Conservation (phyloP, 768 basidiomycete genomes). For the Pleurotus tuoliensis region DNA sequence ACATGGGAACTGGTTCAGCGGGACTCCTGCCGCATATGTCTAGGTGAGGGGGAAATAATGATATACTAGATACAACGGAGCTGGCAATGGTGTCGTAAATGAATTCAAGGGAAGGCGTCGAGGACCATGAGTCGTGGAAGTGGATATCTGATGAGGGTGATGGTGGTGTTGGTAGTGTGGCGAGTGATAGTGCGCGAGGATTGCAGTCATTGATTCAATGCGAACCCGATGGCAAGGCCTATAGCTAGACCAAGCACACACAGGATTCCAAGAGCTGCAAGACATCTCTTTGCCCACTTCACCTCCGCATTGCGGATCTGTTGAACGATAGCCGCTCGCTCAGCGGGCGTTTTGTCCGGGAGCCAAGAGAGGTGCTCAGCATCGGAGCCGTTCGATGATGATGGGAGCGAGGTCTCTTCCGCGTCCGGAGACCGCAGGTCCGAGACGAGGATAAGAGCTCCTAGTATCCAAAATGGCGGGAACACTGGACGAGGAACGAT, state of each 20-base stretch:
- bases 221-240: constrained; percentile 26
- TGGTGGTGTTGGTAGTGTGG: too few relatives aligned
- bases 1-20: too few relatives aligned
- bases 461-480: constrained; percentile 44
- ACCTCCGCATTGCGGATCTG: constrained; percentile 45
- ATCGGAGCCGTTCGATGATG: background rate
- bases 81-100: too few relatives aligned
- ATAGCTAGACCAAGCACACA: constrained; percentile 29
- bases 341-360: constrained; percentile 50
- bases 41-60: too few relatives aligned
- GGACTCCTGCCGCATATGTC: too few relatives aligned
- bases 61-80: too few relatives aligned
- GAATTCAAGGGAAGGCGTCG: too few relatives aligned
- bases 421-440: constrained; percentile 32
- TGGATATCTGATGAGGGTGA: too few relatives aligned
- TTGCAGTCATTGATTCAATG: background rate
- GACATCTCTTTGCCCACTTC: constrained; percentile 56
- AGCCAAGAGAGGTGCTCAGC: constrained; percentile 34
- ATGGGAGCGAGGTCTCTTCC: background rate
- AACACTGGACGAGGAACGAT: constrained; percentile 28
- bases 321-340: constrained; percentile 40
- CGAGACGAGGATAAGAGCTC: constrained; percentile 34
- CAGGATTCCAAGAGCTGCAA: constrained; percentile 48
- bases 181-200: too few relatives aligned
- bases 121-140: too few relatives aligned